Evolutionary conservation across 805 yeast species (phyloP), one percentile per base, ranked within the genome.

Genomic region (Candida michaelii): DNA sequence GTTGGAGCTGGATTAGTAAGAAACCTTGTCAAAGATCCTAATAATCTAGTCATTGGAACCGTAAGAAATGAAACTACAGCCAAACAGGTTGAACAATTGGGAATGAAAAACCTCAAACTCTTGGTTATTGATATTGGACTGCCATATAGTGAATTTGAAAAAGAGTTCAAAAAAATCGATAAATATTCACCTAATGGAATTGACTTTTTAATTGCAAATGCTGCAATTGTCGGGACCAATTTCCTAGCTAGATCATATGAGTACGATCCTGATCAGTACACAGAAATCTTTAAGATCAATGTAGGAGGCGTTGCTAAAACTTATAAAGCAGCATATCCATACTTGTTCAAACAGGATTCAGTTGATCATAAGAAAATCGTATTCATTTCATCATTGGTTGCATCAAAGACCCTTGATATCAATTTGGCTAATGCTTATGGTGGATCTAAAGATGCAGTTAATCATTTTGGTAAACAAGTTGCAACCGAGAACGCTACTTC

Each of bases 391-490:
- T 49, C 59, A 14, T 12, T 35, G 8, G 60, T 52, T 4, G 46
- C 42, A 2, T 18, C 24, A 6, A 40, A n/a, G n/a, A n/a, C n/a
- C n/a, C 30, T 8, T 42, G 42, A 4, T n/a, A n/a, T n/a, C n/a
- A n/a, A n/a, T n/a, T n/a, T 31, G n/a, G 29, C 17, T 10, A 30
- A 42, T 35, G 53, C 62, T 6, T 68, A 67, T 44, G 63, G 62
- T n/a, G 54, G 55, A 5, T 66, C 73, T 5, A 69, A 70, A 44
- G 64, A 68, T 2, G 69, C 67, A 0, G 39, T 65, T 14, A 66
- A 65, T 51, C 61, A 52, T 49, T 45, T 59, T 14, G 51, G 51
- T 10, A 55, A 47, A 29, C 56, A 58, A 19, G 34, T 68, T 31
- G 46, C 61, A 27, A 15, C 13, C 21, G 71, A 44, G 11, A 35